phyloP scores from a whole-genome alignment of 768 basidiomycete species.

The Hygrocybe coccinea region DNA sequence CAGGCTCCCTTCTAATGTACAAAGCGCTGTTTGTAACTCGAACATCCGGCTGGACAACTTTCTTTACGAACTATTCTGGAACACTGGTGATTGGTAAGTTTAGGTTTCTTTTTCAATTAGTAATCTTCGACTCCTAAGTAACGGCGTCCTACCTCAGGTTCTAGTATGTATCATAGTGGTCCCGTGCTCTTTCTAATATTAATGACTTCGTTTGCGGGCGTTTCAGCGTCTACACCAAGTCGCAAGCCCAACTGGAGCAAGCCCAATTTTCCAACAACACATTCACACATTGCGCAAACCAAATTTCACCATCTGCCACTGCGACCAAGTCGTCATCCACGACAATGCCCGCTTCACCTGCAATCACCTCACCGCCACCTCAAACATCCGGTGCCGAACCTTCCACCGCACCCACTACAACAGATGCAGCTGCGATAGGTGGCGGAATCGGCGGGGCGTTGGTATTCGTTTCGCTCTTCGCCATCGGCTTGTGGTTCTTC shows the following conservation, averaged over 20 bases:
- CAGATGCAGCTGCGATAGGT: not conserved
- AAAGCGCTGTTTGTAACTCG: slow-evolving; percentile 19
- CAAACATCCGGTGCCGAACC: not conserved
- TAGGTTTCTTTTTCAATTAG: not conserved
- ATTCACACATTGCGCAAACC: slow-evolving; percentile 22
- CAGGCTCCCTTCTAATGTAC: slow-evolving; percentile 21
- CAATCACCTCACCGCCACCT: not conserved
- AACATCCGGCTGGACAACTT: slow-evolving; percentile 18
- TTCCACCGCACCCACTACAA: not conserved
- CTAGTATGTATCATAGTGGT: not conserved
- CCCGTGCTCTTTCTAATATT: not conserved
- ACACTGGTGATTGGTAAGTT: slow-evolving; percentile 17
- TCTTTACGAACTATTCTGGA: slow-evolving; percentile 19
- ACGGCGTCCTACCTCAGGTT: not conserved
- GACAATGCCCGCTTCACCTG: not conserved
- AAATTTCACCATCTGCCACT: slow-evolving; percentile 4
- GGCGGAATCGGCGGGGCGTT: not conserved
- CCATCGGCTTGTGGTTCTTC: no score
- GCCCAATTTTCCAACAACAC: slow-evolving; percentile 21
- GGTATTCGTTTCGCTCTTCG: not conserved
- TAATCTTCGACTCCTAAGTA: not conserved
- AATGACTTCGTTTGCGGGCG: not conserved
- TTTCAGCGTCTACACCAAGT: slow-evolving; percentile 20
- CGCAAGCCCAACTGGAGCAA: slow-evolving; percentile 16
- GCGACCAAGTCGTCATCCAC: not conserved